Evolutionary conservation across 2,329 filamentous ascomycete species (phyloP).

Genomic region (Grosmannia huntii): DNA sequence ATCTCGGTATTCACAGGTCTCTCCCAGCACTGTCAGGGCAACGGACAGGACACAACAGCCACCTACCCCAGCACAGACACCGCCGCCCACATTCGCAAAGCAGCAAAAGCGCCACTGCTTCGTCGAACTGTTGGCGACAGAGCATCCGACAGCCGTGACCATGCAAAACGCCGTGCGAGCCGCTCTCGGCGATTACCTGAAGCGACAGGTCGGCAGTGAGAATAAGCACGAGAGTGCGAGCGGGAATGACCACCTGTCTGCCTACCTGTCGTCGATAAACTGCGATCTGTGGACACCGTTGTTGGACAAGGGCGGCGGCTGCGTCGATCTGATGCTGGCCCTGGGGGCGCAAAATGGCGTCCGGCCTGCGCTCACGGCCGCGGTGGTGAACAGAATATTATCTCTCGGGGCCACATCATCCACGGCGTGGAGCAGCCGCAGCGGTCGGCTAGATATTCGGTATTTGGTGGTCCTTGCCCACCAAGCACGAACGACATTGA

Average conservation of each 20-base stretch:
- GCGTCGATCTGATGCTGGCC: conserved; percentile 46
- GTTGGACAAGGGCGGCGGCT: conserved; percentile 25
- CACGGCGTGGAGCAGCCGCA: conserved; percentile 31
- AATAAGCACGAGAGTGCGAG: conserved; percentile 23
- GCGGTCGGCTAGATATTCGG: conserved; percentile 44
- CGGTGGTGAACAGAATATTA: conserved; percentile 39
- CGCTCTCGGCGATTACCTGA: conserved; percentile 37
- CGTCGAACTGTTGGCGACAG: conserved; percentile 28
- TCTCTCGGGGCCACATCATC: conserved; percentile 36
- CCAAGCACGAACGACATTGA: conserved; percentile 37
- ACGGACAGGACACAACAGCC: conserved; percentile 4
- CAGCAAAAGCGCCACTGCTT: conserved; percentile 20
- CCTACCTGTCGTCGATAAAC: conserved; percentile 32
- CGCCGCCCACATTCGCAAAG: conserved; percentile 22
- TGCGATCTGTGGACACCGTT: conserved; percentile 39
- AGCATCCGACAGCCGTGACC: conserved; percentile 33
- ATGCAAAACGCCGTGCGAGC: conserved; percentile 45
- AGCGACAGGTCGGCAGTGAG: conserved; percentile 15
- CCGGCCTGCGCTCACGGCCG: conserved; percentile 32
- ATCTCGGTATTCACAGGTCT: not conserved
- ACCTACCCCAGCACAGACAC: conserved; percentile 13
- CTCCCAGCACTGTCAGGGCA: conserved; percentile 1
- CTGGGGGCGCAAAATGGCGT: conserved; percentile 45
- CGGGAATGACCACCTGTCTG: conserved; percentile 21
- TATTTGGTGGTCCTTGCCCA: conserved; percentile 49